These are phyloP conservation scores for Termitomyces heimii DNA, from an alignment of 768 basidiomycete species.

Conservation along the genomic window DNA sequence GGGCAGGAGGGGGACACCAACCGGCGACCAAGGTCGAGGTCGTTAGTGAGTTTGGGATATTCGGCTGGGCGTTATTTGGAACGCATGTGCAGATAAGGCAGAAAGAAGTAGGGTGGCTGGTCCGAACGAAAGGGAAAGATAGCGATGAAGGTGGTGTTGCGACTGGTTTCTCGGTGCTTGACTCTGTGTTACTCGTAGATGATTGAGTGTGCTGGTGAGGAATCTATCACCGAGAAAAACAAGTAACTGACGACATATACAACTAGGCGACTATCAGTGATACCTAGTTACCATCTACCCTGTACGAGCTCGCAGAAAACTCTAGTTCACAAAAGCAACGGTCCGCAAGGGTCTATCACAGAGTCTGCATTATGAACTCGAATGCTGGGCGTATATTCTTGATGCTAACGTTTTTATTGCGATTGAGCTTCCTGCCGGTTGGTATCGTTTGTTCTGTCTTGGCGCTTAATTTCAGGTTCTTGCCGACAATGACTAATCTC, in stretches of 20 bases:
- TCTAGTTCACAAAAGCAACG: too few relatives aligned
- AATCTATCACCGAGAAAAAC: background rate
- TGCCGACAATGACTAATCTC: background rate
- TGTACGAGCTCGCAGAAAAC: background rate
- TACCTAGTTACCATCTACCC: background rate
- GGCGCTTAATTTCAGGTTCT: background rate
- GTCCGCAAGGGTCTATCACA: background rate
- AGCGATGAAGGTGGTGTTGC: conserved; percentile 92
- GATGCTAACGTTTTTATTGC: background rate
- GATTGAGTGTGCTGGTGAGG: conserved; percentile 14
- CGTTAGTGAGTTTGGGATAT: conserved; percentile 88
- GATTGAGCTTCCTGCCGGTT: background rate
- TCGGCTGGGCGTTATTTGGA: conserved; percentile 83
- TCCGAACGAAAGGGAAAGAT: conserved; percentile 86
- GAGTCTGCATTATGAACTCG: too few relatives aligned
- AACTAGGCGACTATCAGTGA: background rate
- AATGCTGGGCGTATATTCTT: background rate
- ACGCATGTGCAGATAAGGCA: conserved; percentile 42
- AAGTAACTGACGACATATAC: background rate
- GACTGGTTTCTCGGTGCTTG: conserved; percentile 74
- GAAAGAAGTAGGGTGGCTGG: conserved; percentile 72
- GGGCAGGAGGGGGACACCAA: conserved; percentile 49
- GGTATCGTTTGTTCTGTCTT: background rate
- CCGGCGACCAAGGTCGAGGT: conserved; percentile 56
- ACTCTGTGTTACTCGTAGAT: conserved; percentile 59